Evolutionary conservation across 345 rosid genomes (phyloP).

Genomic region (Raphanus sativus): DNA sequence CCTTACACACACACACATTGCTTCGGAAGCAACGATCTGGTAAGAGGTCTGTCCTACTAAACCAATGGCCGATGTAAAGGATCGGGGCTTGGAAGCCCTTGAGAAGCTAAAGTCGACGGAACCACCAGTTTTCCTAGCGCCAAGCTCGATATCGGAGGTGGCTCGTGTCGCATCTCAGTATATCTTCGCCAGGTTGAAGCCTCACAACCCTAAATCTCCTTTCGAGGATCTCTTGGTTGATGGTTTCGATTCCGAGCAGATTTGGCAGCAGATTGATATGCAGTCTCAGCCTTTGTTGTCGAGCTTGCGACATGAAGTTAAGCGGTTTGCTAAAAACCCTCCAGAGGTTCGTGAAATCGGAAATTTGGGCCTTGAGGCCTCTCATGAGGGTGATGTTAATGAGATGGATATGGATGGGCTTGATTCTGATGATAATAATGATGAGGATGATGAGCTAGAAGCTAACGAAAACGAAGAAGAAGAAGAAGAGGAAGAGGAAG

Average conservation of each 20-base stretch:
- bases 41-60: no score
- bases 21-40: no score
- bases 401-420: conserved; percentile 44
- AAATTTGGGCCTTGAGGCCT: conserved; percentile 22
- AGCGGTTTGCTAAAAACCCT: conserved; percentile 59
- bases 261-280: conserved; percentile 95
- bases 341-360: conserved; percentile 45
- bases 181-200: conserved; percentile 57
- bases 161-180: conserved; percentile 62
- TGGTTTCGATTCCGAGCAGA: conserved; percentile 89
- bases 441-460: conserved; percentile 36
- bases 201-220: conserved; percentile 60
- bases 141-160: conserved; percentile 50
- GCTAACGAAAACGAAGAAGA: conserved; percentile 33
- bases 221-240: conserved; percentile 63
- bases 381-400: conserved; percentile 14
- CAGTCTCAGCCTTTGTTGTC: conserved; percentile 64
- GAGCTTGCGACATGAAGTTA: conserved; percentile 54
- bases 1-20: neutral
- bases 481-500: conserved; percentile 29
- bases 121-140: conserved; percentile 67
- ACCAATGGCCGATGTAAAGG: conserved; percentile 21
- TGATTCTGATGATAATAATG: conserved; percentile 39
- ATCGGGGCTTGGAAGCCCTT: conserved; percentile 53
- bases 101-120: conserved; percentile 61